phyloP scores from a whole-genome alignment of 2,329 filamentous ascomycete genomes.

The Simplicillium sp. region DNA sequence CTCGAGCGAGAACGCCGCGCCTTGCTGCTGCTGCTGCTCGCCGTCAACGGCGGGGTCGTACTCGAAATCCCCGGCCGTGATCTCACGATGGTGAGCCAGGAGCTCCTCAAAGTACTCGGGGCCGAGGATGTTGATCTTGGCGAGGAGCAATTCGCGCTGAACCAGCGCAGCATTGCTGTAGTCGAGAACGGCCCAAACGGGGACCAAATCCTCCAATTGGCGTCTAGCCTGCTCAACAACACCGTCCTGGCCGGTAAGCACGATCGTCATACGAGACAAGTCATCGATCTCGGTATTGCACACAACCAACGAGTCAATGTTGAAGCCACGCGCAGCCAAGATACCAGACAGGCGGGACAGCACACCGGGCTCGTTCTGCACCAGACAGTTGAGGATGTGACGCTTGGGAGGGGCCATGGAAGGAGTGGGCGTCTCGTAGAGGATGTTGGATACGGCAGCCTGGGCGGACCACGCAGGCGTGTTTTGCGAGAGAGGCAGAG shows the following conservation, averaged over 20 bases:
- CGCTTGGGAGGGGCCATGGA: constrained; percentile 79
- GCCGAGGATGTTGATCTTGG: constrained; percentile 93
- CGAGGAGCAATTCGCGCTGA: constrained; percentile 87
- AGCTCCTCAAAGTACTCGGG: constrained; percentile 98
- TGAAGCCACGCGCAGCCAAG: constrained; percentile 91
- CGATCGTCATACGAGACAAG: constrained; percentile 96
- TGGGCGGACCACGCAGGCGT: constrained; percentile 80
- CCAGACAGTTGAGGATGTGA: constrained; percentile 94
- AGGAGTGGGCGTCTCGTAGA: constrained; percentile 92
- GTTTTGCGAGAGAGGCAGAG: constrained; percentile 69
- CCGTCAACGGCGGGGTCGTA: constrained; percentile 33
- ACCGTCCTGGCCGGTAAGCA: constrained; percentile 89
- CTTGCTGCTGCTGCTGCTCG: constrained; percentile 12
- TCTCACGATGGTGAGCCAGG: constrained; percentile 89
- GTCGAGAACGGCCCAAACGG: constrained; percentile 96
- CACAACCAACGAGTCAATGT: constrained; percentile 96
- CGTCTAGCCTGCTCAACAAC: constrained; percentile 94
- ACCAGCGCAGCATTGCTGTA: constrained; percentile 90
- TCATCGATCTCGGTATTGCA: constrained; percentile 97
- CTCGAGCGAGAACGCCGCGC: constrained; percentile 26
- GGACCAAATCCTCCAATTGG: constrained; percentile 92
- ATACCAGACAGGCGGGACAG: constrained; percentile 94
- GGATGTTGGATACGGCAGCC: constrained; percentile 92
- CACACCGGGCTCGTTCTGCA: constrained; percentile 98
- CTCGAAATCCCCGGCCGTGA: constrained; percentile 41